These are phyloP conservation scores for Acidiella bohemica DNA, from an alignment of 495 filamentous ascomycete species.

Conservation along the genomic window DNA sequence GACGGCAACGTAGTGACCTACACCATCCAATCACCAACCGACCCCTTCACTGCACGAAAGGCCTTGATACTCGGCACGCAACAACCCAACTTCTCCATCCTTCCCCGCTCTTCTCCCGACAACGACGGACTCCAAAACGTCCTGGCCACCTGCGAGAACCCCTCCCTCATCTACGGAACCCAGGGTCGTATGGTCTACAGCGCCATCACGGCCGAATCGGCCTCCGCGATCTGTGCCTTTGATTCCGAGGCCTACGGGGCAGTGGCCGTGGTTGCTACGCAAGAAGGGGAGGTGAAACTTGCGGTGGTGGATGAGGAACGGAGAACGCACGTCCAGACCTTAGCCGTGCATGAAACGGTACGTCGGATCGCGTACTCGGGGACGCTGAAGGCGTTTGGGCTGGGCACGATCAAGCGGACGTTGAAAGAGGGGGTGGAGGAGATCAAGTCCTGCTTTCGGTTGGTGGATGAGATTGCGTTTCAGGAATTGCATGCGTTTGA, in stretches of 20 bases:
- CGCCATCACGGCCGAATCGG: conserved; percentile 83
- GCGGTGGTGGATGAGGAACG: conserved; percentile 70
- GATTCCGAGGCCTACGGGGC: conserved; percentile 67
- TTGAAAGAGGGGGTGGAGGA: conserved; percentile 43
- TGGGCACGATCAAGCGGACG: conserved; percentile 66
- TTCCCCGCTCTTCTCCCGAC: too few relatives aligned
- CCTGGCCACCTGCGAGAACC: conserved; percentile 87
- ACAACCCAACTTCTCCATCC: conserved; percentile 61
- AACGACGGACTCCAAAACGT: conserved; percentile 54
- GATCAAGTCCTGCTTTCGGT: conserved; percentile 45
- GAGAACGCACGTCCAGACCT: conserved; percentile 70
- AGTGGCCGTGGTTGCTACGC: conserved; percentile 66
- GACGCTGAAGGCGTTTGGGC: conserved; percentile 63
- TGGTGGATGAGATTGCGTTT: conserved; percentile 34
- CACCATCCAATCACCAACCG: conserved; percentile 44
- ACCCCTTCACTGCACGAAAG: conserved; percentile 55
- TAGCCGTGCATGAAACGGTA: conserved; percentile 68
- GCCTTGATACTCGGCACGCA: conserved; percentile 77
- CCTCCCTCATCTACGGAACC: conserved; percentile 78
- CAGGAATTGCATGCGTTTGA: conserved; percentile 27
- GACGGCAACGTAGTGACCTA: conserved; percentile 88
- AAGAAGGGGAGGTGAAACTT: conserved; percentile 57
- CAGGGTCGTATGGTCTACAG: conserved; percentile 86
- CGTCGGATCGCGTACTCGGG: conserved; percentile 77
- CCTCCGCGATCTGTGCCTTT: conserved; percentile 67